Conservation (phyloP, 1,139 yeast genomes). For the Debaryomyces nepalensis region DNA sequence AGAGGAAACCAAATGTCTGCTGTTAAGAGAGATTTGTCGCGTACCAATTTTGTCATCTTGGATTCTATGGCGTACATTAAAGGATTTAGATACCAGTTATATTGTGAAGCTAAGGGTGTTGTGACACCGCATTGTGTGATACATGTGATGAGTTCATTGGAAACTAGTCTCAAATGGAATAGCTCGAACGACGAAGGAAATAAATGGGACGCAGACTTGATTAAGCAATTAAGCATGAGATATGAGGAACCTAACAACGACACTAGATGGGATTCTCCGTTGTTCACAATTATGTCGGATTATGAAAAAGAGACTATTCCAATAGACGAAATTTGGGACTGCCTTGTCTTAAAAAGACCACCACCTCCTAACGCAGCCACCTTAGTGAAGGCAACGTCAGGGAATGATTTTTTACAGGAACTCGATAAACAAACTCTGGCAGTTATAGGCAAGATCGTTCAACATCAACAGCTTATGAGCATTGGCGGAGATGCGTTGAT, state of each 20-base stretch:
- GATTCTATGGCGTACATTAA: slow-evolving; percentile 91
- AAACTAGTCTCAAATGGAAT: slow-evolving; percentile 69
- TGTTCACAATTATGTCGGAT: slow-evolving; percentile 69
- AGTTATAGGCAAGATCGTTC: slow-evolving; percentile 61
- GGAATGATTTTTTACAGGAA: slow-evolving; percentile 76
- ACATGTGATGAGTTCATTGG: slow-evolving; percentile 73
- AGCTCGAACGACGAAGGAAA: slow-evolving; percentile 20
- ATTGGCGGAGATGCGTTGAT: slow-evolving; percentile 56
- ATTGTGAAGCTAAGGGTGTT: slow-evolving; percentile 88
- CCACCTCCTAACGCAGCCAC: slow-evolving; percentile 82
- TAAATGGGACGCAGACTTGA: slow-evolving; percentile 70
- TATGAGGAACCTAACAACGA: slow-evolving; percentile 92
- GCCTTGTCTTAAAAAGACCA: slow-evolving; percentile 64
- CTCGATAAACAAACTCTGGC: slow-evolving; percentile 74
- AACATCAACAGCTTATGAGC: slow-evolving; percentile 60
- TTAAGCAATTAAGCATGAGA: slow-evolving; percentile 75
- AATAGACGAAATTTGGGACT: slow-evolving; percentile 72
- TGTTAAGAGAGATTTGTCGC: slow-evolving; percentile 77
- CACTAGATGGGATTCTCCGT: slow-evolving; percentile 93
- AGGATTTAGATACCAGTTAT: slow-evolving; percentile 92
- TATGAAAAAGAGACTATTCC: slow-evolving; percentile 58
- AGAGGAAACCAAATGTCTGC: slow-evolving; percentile 88
- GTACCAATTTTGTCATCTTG: slow-evolving; percentile 73
- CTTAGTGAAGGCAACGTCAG: slow-evolving; percentile 69
- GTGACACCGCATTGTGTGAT: slow-evolving; percentile 84